These are phyloP conservation scores for Taphrina pruni DNA, from an alignment of 1,139 yeast species.

Conservation along the genomic window DNA sequence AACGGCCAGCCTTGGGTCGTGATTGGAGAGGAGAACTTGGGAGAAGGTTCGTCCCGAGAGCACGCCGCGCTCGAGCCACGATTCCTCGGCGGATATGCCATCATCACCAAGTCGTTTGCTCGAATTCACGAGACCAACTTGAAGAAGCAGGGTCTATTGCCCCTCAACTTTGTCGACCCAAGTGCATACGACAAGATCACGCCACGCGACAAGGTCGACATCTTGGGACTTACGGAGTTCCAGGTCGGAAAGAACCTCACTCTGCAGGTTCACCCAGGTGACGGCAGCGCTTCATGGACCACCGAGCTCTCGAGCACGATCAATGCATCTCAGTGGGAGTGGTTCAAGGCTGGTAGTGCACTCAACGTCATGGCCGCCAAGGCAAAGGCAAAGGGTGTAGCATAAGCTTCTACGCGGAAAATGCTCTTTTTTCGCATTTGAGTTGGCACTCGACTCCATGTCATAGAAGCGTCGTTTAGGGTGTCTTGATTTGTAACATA, in stretches of 20 bases:
- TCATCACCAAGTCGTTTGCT: conserved; percentile 96
- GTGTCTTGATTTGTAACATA: conserved; percentile 2
- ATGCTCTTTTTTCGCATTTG: background rate
- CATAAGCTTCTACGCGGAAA: background rate
- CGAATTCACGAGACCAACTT: conserved; percentile 95
- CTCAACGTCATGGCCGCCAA: conserved; percentile 90
- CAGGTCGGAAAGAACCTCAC: conserved; percentile 92
- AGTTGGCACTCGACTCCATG: conserved; percentile 14
- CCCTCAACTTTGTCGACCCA: conserved; percentile 86
- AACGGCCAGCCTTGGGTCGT: conserved; percentile 74
- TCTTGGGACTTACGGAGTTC: conserved; percentile 79
- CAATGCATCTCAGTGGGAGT: conserved; percentile 93
- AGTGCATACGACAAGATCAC: conserved; percentile 94
- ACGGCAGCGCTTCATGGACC: conserved; percentile 70
- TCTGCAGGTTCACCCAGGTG: conserved; percentile 87
- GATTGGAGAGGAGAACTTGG: conserved; percentile 97
- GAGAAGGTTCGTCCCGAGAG: conserved; percentile 99
- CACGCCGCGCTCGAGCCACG: conserved; percentile 99
- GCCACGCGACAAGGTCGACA: conserved; percentile 87
- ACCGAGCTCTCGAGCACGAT: conserved; percentile 92
- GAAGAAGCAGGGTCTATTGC: conserved; percentile 97
- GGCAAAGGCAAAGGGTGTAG: conserved; percentile 45
- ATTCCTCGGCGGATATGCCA: conserved; percentile 97
- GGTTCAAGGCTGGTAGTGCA: conserved; percentile 99
- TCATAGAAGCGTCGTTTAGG: conserved; percentile 11